These are phyloP conservation scores for Cercospora zeina DNA, from an alignment of 2,329 filamentous ascomycete genomes.

Conservation along the genomic window DNA sequence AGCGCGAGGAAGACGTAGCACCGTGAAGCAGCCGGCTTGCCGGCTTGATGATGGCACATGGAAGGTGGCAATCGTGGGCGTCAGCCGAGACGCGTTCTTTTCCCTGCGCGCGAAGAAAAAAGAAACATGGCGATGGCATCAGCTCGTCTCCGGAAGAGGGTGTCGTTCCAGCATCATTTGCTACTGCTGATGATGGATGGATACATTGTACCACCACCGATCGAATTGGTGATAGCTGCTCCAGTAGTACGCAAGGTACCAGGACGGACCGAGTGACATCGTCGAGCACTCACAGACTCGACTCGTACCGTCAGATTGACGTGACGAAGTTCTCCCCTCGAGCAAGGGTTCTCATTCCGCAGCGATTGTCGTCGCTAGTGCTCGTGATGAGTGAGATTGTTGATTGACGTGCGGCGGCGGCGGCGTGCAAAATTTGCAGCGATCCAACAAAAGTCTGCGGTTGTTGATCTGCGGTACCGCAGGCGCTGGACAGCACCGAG, in stretches of 20 bases:
- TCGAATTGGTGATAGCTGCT: background rate
- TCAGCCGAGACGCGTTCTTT: slow-evolving; percentile 6
- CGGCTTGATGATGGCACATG: background rate
- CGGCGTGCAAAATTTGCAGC: slow-evolving; percentile 5
- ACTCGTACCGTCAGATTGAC: slow-evolving; percentile 8
- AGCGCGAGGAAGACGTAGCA: background rate
- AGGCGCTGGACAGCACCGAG: slow-evolving; percentile 7
- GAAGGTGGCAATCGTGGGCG: background rate
- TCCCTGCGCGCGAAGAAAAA: background rate
- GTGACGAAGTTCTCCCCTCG: slow-evolving; percentile 1
- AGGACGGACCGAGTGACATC: background rate
- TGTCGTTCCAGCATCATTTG: slow-evolving; percentile 2
- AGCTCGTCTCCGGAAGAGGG: background rate
- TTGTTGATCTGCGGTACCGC: slow-evolving; percentile 3
- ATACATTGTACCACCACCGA: slow-evolving; percentile 1
- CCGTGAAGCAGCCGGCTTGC: slow-evolving; percentile 1
- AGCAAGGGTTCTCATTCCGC: background rate
- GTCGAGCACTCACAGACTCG: background rate
- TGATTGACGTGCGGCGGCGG: background rate
- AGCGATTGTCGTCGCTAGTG: slow-evolving; percentile 2
- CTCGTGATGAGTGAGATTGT: background rate
- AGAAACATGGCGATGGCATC: slow-evolving; percentile 2
- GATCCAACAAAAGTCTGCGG: slow-evolving; percentile 4
- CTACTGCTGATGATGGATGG: background rate
- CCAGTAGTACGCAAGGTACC: background rate